These are phyloP conservation scores for Nakaseomyces bracarensis DNA, from an alignment of 1,139 yeast species.

Conservation along the genomic window DNA sequence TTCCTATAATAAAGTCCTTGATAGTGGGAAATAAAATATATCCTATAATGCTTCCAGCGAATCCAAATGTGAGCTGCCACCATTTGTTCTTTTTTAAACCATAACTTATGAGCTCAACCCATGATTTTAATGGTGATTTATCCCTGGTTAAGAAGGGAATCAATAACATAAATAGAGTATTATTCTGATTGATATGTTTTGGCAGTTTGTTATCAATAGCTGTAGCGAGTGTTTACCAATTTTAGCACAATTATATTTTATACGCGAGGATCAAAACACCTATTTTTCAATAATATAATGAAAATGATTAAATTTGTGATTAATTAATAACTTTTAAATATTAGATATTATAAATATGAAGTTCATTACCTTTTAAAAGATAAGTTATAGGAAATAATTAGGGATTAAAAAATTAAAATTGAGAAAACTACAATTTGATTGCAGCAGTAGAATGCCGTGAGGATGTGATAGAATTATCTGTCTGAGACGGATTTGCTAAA, in stretches of 20 bases:
- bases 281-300: no score
- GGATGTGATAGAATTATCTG: no score
- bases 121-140: background rate
- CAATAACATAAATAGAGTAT: background rate
- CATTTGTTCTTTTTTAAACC: background rate
- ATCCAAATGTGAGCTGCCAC: slow-evolving; percentile 5
- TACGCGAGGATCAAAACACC: no score
- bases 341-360: background rate
- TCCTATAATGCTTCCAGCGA: slow-evolving; percentile 5
- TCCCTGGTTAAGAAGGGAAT: background rate
- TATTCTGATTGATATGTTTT: background rate
- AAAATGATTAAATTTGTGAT: no score
- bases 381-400: background rate
- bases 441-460: no score
- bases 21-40: slow-evolving; percentile 13
- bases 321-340: no score
- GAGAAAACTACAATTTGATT: no score
- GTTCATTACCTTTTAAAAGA: background rate
- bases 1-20: background rate
- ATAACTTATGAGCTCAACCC: background rate
- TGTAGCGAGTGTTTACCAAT: no score
- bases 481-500: no score
- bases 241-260: no score
- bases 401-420: background rate
- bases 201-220: no score